These are phyloP conservation scores for Fusarium albidum DNA, from an alignment of 2,329 filamentous ascomycete genomes.

Conservation along the genomic window DNA sequence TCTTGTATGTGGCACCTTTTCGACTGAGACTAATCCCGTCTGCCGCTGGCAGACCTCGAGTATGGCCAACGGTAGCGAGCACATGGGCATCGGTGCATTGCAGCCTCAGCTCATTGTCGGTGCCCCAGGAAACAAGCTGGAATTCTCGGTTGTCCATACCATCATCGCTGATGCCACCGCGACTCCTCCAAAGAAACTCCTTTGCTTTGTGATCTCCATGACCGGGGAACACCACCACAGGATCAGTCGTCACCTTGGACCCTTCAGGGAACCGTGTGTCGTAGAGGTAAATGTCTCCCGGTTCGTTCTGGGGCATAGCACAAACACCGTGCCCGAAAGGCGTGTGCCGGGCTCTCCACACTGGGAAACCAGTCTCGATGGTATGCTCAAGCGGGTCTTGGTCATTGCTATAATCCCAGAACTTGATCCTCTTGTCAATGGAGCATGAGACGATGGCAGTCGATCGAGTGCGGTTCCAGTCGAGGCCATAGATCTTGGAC, in stretches of 20 bases:
- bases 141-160: slow-evolving; percentile 87
- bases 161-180: slow-evolving; percentile 72
- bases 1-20: slow-evolving; percentile 85
- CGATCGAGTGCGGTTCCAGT: slow-evolving; percentile 85
- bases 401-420: slow-evolving; percentile 80
- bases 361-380: slow-evolving; percentile 83
- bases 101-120: slow-evolving; percentile 82
- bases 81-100: slow-evolving; percentile 74
- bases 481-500: slow-evolving; percentile 94
- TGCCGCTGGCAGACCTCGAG: slow-evolving; percentile 71
- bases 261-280: slow-evolving; percentile 65
- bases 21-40: slow-evolving; percentile 77
- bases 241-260: slow-evolving; percentile 55
- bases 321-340: slow-evolving; percentile 87
- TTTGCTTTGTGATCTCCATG: slow-evolving; percentile 78
- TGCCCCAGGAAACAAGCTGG: slow-evolving; percentile 91
- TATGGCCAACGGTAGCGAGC: slow-evolving; percentile 74
- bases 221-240: slow-evolving; percentile 66
- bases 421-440: slow-evolving; percentile 89
- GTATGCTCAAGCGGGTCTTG: slow-evolving; percentile 75
- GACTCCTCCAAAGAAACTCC: slow-evolving; percentile 88
- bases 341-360: slow-evolving; percentile 91
- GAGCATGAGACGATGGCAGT: slow-evolving; percentile 86
- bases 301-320: slow-evolving; percentile 91
- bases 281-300: slow-evolving; percentile 85